A percentile compares a stretch with the other conserved stretches of the same genome.
Conservation (phyloP, 2,329 filamentous ascomycete species). For the Ambrosiella beaveri region DNA sequence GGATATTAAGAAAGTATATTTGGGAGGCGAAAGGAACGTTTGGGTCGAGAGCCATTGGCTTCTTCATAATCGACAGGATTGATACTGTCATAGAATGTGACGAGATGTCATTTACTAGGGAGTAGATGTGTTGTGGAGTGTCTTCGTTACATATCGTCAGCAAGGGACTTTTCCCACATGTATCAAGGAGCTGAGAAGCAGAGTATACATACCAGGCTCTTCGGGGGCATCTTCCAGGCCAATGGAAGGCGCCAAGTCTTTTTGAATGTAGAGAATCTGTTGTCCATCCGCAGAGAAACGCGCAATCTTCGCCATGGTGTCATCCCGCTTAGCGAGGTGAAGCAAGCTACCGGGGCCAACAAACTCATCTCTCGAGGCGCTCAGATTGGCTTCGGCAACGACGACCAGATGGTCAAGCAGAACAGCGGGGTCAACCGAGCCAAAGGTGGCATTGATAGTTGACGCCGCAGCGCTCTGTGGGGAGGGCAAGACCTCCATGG, state of each 20-base stretch:
- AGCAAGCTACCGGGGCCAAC: slow-evolving; percentile 69
- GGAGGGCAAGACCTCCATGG: slow-evolving; percentile 35
- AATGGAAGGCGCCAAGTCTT: slow-evolving; percentile 47
- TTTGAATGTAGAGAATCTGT: slow-evolving; percentile 78
- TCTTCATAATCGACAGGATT: slow-evolving; percentile 80
- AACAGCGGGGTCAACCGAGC: slow-evolving; percentile 46
- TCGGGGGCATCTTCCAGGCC: slow-evolving; percentile 32
- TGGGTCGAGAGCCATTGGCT: slow-evolving; percentile 72
- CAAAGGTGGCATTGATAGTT: slow-evolving; percentile 31
- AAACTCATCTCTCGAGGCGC: slow-evolving; percentile 61
- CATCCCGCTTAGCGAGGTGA: slow-evolving; percentile 50
- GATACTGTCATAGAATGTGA: slow-evolving; percentile 64
- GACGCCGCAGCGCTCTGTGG: slow-evolving; percentile 29
- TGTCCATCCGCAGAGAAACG: slow-evolving; percentile 82
- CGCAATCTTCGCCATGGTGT: slow-evolving; percentile 73
- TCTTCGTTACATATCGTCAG: slow-evolving; percentile 18
- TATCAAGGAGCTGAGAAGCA: neutral
- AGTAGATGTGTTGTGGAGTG: slow-evolving; percentile 51
- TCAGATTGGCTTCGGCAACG: slow-evolving; percentile 56
- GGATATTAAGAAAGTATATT: slow-evolving; percentile 83
- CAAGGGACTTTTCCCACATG: neutral
- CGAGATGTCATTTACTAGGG: slow-evolving; percentile 64
- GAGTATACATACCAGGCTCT: slow-evolving; percentile 24
- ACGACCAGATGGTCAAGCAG: slow-evolving; percentile 56
- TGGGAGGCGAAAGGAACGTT: slow-evolving; percentile 68